phyloP scores from a whole-genome alignment of 1,284 basidiomycete genomes.

The Volvariella volvacea region DNA sequence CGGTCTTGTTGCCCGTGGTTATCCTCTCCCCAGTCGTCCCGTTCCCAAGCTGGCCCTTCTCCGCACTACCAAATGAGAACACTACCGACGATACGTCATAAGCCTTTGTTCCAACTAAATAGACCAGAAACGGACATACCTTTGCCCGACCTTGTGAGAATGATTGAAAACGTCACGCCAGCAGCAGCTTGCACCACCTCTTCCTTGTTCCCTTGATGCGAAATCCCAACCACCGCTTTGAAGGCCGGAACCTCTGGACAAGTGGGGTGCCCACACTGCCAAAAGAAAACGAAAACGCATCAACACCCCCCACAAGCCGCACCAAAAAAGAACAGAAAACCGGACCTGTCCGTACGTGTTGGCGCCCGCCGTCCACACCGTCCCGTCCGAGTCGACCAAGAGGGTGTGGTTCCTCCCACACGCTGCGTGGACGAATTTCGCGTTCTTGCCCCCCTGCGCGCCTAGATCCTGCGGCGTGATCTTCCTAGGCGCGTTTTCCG shows the following conservation, averaged over 20 bases:
- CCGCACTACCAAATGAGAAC: conserved; percentile 86
- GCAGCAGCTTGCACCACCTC: conserved; percentile 69
- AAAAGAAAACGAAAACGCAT: background rate
- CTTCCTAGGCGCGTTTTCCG: conserved; percentile 65
- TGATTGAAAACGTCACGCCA: conserved; percentile 78
- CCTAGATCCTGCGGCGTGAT: conserved; percentile 59
- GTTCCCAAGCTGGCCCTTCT: conserved; percentile 90
- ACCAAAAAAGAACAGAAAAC: conserved; percentile 10
- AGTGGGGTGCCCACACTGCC: conserved; percentile 64
- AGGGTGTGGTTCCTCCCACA: conserved; percentile 80
- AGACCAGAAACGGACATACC: conserved; percentile 29
- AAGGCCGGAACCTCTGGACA: conserved; percentile 62
- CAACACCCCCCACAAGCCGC: background rate
- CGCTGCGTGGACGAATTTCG: conserved; percentile 75
- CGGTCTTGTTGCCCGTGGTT: conserved; percentile 75
- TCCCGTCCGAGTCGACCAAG: conserved; percentile 76
- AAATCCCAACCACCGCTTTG: conserved; percentile 54
- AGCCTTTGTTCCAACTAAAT: too few relatives aligned
- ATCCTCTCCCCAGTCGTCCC: conserved; percentile 88
- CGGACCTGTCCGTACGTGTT: conserved; percentile 81
- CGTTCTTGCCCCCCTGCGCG: conserved; percentile 40
- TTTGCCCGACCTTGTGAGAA: conserved; percentile 76
- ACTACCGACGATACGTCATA: conserved; percentile 35
- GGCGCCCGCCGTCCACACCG: conserved; percentile 78
- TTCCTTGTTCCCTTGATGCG: conserved; percentile 49